These are phyloP conservation scores for Phytopythium helicoides DNA, from an alignment of 352 stramenopile species.

Conservation along the genomic window DNA sequence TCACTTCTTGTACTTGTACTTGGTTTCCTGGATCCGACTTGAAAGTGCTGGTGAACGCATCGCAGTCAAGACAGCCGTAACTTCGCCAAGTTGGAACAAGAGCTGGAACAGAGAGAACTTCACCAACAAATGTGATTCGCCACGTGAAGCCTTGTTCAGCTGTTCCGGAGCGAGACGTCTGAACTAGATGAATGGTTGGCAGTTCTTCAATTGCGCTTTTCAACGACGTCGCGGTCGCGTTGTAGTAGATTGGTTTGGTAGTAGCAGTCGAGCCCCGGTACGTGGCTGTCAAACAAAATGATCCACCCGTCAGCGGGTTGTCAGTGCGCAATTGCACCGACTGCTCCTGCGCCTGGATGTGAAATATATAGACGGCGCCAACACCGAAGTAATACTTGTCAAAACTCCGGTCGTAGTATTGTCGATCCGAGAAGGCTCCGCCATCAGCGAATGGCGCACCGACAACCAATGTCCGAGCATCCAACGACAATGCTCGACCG, in stretches of 20 bases:
- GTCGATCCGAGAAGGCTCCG: conserved; percentile 44
- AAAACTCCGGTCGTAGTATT: conserved; percentile 61
- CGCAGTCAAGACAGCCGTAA: conserved; percentile 64
- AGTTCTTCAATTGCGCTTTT: conserved; percentile 83
- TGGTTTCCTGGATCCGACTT: conserved; percentile 50
- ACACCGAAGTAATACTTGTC: conserved; percentile 66
- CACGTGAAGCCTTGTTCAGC: conserved; percentile 82
- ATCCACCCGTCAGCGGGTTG: conserved; percentile 55
- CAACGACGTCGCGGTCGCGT: conserved; percentile 60
- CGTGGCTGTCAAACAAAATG: conserved; percentile 71
- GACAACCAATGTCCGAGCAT: conserved; percentile 85
- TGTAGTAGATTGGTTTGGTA: conserved; percentile 59
- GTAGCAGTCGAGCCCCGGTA: conserved; percentile 59
- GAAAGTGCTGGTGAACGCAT: conserved; percentile 70
- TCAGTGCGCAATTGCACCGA: conserved; percentile 53
- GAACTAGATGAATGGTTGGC: conserved; percentile 74
- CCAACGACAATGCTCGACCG: conserved; percentile 80
- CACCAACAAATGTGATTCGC: conserved; percentile 80
- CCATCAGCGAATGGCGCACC: conserved; percentile 84
- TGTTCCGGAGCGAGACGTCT: conserved; percentile 64
- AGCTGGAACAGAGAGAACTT: conserved; percentile 58
- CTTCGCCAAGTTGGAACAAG: conserved; percentile 62
- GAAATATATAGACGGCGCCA: conserved; percentile 72
- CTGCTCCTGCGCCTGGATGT: conserved; percentile 77
- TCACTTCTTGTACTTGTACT: conserved; percentile 48